phyloP scores from a whole-genome alignment of 257 asterid species.

The Solanum dulcamara region DNA sequence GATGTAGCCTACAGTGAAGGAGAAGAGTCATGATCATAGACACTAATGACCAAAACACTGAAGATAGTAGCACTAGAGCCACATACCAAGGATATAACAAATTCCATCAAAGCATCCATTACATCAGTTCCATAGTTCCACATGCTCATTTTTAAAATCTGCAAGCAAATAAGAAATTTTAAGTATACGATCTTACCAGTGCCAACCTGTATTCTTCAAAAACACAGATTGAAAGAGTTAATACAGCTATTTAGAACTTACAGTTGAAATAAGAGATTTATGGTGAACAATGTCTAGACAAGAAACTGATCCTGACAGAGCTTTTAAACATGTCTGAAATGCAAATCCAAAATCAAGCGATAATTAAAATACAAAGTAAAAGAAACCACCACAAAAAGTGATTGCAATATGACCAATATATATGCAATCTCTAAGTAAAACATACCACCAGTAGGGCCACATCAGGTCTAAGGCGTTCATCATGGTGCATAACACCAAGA shows the following conservation, averaged over 20 bases:
- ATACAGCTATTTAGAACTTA: conserved; percentile 21
- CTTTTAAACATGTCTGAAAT: conserved; percentile 32
- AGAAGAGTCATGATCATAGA: neutral
- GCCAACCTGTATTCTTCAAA: neutral
- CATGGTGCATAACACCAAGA: conserved; percentile 40
- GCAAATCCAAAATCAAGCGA: neutral
- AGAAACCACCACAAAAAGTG: neutral
- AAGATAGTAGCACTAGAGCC: neutral
- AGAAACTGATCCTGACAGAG: conserved; percentile 65
- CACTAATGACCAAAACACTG: neutral
- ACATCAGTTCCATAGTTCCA: conserved; percentile 81
- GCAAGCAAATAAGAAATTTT: neutral
- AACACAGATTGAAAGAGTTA: neutral
- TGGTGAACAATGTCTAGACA: conserved; percentile 58
- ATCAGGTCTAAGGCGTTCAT: conserved; percentile 35
- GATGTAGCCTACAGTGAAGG: conserved; percentile 54
- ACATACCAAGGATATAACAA: conserved; percentile 64
- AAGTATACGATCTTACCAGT: neutral
- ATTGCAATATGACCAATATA: neutral
- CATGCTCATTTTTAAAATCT: conserved; percentile 68
- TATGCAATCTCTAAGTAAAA: neutral
- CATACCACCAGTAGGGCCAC: conserved; percentile 87
- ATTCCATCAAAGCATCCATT: conserved; percentile 70
- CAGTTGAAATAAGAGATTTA: conserved; percentile 51
- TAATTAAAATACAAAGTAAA: neutral